These are phyloP conservation scores for Malassezia sp. DNA, from an alignment of 1,284 basidiomycete genomes.

Conservation along the genomic window DNA sequence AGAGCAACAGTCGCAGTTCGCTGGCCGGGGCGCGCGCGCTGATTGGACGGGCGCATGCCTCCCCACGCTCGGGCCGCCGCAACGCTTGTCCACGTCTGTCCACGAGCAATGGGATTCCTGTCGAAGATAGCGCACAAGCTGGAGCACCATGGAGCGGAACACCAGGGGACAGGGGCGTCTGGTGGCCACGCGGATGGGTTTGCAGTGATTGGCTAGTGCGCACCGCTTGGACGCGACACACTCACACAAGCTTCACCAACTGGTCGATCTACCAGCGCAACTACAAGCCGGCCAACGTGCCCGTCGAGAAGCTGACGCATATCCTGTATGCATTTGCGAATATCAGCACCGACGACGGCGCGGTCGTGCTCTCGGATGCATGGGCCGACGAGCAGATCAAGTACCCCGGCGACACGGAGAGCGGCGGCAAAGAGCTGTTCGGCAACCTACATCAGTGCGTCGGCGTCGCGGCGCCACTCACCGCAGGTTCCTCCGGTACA, in stretches of 20 bases:
- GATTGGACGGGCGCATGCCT: not conserved
- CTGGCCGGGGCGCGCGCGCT: no score
- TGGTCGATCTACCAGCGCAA: constrained; percentile 94
- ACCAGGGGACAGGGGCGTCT: no score
- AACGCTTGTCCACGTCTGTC: no score
- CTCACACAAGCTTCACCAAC: constrained; percentile 35
- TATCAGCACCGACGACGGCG: constrained; percentile 57
- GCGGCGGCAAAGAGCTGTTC: constrained; percentile 62
- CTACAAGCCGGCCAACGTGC: constrained; percentile 59
- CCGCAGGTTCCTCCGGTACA: constrained; percentile 70
- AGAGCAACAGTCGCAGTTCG: no score
- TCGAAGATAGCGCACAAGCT: not conserved
- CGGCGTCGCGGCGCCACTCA: no score
- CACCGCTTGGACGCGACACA: no score
- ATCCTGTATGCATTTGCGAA: constrained; percentile 81
- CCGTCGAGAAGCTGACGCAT: constrained; percentile 60
- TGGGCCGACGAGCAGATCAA: constrained; percentile 62
- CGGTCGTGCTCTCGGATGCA: constrained; percentile 57
- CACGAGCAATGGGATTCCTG: no score
- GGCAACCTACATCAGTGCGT: constrained; percentile 79
- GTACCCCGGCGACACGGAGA: constrained; percentile 55
- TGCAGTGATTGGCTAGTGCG: constrained; percentile 8
- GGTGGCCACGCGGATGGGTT: not conserved
- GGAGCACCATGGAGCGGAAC: not conserved
- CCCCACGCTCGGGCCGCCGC: not conserved